Evolutionary conservation across 495 filamentous ascomycete genomes (phyloP).

Genomic region (Penicillium robsamsonii): DNA sequence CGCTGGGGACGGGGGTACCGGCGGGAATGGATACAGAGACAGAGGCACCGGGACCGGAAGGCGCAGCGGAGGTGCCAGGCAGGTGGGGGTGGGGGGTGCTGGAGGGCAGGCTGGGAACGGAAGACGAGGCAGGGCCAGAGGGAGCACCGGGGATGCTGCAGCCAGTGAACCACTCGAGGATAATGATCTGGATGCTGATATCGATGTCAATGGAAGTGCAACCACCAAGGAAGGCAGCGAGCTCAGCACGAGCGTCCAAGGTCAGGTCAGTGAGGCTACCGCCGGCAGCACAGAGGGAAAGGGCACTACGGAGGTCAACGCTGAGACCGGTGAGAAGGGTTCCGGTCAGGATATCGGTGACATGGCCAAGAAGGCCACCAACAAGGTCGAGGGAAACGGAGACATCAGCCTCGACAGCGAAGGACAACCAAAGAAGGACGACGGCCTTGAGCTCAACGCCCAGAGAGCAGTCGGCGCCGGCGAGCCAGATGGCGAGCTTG

Average conservation of each 20-base stretch:
- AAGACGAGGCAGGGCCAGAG: slow-evolving; percentile 18
- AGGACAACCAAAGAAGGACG: slow-evolving; percentile 43
- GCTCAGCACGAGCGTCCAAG: slow-evolving; percentile 37
- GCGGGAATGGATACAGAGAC: slow-evolving; percentile 6
- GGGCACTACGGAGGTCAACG: slow-evolving; percentile 35
- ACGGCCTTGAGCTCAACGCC: slow-evolving; percentile 44
- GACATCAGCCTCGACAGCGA: slow-evolving; percentile 31
- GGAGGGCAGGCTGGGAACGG: slow-evolving; percentile 25
- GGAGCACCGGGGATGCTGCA: slow-evolving; percentile 33
- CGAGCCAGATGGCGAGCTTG: slow-evolving; percentile 41
- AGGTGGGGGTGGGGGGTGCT: slow-evolving; percentile 15
- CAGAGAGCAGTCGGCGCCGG: slow-evolving; percentile 36
- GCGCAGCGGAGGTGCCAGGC: slow-evolving; percentile 5
- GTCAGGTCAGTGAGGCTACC: slow-evolving; percentile 37
- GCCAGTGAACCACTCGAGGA: slow-evolving; percentile 44
- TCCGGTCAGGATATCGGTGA: slow-evolving; percentile 33
- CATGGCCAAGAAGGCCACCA: slow-evolving; percentile 28
- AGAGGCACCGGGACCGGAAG: slow-evolving; percentile 13
- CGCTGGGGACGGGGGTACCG: slow-evolving; percentile 6
- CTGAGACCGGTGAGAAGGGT: slow-evolving; percentile 31
- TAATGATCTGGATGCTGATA: slow-evolving; percentile 37
- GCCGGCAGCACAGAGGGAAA: slow-evolving; percentile 35
- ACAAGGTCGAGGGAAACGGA: slow-evolving; percentile 31
- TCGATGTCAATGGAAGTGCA: slow-evolving; percentile 28
- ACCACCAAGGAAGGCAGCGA: slow-evolving; percentile 43